Base-by-base conservation (phyloP, 345 rosid genomes). In the Excoecaria cochinchinensis region DNA sequence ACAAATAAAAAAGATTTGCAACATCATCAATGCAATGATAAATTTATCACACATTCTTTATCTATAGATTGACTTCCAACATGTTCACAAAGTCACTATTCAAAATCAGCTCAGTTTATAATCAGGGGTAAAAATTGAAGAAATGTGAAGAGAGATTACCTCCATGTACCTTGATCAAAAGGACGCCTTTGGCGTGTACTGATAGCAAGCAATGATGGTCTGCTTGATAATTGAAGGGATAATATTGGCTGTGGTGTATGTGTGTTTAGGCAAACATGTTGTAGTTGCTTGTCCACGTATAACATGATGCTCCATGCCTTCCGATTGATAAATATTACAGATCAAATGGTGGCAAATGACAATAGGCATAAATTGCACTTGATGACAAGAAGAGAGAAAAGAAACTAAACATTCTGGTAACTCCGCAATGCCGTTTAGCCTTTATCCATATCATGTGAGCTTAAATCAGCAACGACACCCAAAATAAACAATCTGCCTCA, bases 371-470 rank as follows among this genome's bases (percentile, higher is more conserved):
- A 14, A 8, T 21, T 38, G 51, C 39, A 8, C 73, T 40, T 52
- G 48, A 25, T 13, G 44, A 61, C 64, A 70, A 69, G 57, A 74
- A 53, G 56, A 71, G 62, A 40, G 46, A 71, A 40, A 25, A 22
- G 17, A 50, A 52, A 0, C 24, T 53, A 52, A 21, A 39, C 64
- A 21, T 67, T 66, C 53, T 6, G 17, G 17, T 61, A 11, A 56
- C 31, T 46, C 38, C 63, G 61, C 19, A 38, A 15, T 21, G 48
- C 64, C 42, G 8, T 42, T 62, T 75, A 38, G 62, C 39, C n/a
- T 58, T 64, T 56, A 22, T 21, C 10, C 63, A 9, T 14, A 56
- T 42, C 67, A 65, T 9, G 31, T 25, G 59, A 16, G 59, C 72
- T 56, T 62, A 11, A 38, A 39, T 56, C 71, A 47, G 72, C 69